phyloP scores from a whole-genome alignment of 148 eudicot species.

The Tetragonia tetragonoides region DNA sequence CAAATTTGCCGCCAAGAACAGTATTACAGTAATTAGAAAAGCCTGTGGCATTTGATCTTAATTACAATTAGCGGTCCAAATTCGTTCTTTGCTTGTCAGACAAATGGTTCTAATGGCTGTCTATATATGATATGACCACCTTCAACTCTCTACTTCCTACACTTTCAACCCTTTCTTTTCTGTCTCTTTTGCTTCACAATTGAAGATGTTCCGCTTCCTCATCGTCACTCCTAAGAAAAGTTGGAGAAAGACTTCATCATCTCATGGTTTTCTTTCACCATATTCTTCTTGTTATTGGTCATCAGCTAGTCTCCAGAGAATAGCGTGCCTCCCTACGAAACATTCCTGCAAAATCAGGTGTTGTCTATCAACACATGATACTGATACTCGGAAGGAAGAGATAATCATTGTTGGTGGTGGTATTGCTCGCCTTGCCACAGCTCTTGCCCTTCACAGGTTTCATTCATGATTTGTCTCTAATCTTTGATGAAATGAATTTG shows the following conservation, averaged over 20 bases:
- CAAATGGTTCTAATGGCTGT: constrained; percentile 26
- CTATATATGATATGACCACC: not conserved
- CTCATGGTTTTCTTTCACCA: constrained; percentile 9
- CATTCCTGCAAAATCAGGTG: not conserved
- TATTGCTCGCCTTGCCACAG: constrained; percentile 90
- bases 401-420: constrained; percentile 89
- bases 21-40: too few species aligned
- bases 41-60: too few species aligned
- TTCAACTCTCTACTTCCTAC: constrained; percentile 5
- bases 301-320: constrained; percentile 1
- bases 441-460: constrained; percentile 84
- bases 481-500: too few species aligned
- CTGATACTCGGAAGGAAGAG: constrained; percentile 40
- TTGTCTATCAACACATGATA: constrained; percentile 13
- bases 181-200: not conserved
- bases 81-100: constrained; percentile 6
- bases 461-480: not conserved
- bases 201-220: not conserved
- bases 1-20: too few species aligned
- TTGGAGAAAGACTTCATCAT: constrained; percentile 13
- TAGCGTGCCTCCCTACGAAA: not conserved
- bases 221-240: not conserved
- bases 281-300: not conserved
- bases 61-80: too few species aligned
- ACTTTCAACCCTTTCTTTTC: not conserved